A percentile compares a stretch with the other conserved stretches of the same genome.
phyloP scores from a whole-genome alignment of 2,329 filamentous ascomycete genomes.

The Sporothrix curviconia region DNA sequence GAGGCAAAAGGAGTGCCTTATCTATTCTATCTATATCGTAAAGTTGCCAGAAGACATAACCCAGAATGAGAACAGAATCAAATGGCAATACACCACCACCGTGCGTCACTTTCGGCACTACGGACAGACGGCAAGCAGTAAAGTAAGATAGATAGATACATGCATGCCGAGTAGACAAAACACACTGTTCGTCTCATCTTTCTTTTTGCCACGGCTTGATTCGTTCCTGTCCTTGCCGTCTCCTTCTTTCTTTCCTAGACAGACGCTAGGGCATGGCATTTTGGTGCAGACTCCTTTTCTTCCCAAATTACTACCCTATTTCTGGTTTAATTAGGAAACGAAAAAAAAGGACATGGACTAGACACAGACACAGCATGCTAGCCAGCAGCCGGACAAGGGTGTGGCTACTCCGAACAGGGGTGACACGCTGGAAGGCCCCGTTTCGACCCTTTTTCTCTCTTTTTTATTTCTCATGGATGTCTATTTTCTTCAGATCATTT shows the following conservation, averaged over 20 bases:
- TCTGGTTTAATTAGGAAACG: constrained; percentile 1
- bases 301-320: not conserved
- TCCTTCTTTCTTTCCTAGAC: no score
- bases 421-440: constrained; percentile 1
- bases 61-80: no score
- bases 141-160: not conserved
- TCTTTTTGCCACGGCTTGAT: not conserved
- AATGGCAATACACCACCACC: no score
- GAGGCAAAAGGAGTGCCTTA: not conserved
- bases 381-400: not conserved
- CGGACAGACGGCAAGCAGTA: not conserved
- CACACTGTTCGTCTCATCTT: not conserved
- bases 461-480: no score
- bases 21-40: not conserved
- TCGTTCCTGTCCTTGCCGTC: no score
- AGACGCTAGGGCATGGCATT: not conserved
- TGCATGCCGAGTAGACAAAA: no score
- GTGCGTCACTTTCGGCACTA: no score
- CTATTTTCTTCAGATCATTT: not conserved
- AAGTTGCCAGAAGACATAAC: no score
- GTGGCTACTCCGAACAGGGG: not conserved
- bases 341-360: not conserved
- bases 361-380: not conserved
- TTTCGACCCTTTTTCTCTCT: not conserved
- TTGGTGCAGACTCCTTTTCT: not conserved